Conservation (phyloP, 2,329 filamentous ascomycete species). For the Colletotrichum tofieldiae region DNA sequence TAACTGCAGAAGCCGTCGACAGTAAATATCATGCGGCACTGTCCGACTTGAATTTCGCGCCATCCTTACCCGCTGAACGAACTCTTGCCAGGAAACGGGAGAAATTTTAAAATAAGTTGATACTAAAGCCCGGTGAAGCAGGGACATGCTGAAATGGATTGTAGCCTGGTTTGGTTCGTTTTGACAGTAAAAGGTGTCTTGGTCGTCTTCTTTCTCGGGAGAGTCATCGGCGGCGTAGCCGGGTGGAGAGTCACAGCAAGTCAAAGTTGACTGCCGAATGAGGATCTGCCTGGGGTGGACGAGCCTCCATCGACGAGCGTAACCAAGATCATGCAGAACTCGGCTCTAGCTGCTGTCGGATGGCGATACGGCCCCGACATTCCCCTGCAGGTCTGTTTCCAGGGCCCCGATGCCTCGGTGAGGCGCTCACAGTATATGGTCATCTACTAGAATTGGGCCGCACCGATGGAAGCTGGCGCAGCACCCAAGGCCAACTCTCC, state of each 20-base stretch:
- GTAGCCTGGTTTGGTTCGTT: too few species aligned
- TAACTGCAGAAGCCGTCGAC: too few species aligned
- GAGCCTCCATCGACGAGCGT: slow-evolving; percentile 13
- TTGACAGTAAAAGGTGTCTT: not conserved
- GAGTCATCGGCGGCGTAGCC: slow-evolving; percentile 30
- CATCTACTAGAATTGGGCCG: slow-evolving; percentile 27
- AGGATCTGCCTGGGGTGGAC: not conserved
- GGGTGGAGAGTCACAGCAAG: slow-evolving; percentile 36
- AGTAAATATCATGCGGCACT: too few species aligned
- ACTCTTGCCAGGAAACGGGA: too few species aligned
- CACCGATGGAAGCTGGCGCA: slow-evolving; percentile 24
- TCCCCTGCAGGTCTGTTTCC: slow-evolving; percentile 32
- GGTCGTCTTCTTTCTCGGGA: slow-evolving; percentile 17
- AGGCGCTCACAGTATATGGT: slow-evolving; percentile 22
- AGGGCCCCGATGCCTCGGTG: slow-evolving; percentile 23
- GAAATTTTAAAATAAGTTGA: too few species aligned
- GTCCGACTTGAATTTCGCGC: too few species aligned
- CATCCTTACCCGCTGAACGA: too few species aligned
- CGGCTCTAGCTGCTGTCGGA: slow-evolving; percentile 29
- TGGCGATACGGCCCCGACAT: slow-evolving; percentile 32
- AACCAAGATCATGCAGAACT: slow-evolving; percentile 34
- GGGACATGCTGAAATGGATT: too few species aligned
- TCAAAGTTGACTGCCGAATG: not conserved
- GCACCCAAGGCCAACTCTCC: slow-evolving; percentile 31
- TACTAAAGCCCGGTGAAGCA: too few species aligned